Evolutionary conservation across 148 eudicot genomes (phyloP).

Genomic region (Amaranthus palmeri): DNA sequence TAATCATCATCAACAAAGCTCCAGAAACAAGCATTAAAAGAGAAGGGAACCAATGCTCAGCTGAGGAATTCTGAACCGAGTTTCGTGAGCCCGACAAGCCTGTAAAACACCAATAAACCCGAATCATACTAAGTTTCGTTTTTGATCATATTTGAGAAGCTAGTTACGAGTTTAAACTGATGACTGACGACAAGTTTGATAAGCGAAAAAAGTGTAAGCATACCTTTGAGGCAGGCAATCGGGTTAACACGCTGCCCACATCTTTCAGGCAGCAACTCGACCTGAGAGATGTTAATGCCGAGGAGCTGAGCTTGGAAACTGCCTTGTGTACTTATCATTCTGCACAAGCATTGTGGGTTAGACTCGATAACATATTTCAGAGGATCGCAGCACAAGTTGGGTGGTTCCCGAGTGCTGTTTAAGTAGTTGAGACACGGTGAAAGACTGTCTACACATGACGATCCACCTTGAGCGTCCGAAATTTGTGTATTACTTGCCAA

Average conservation of each 20-base stretch:
- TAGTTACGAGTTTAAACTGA: background rate
- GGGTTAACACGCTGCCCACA: conserved; percentile 65
- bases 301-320: conserved; percentile 44
- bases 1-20: conserved; percentile 8
- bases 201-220: background rate
- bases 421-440: conserved; percentile 54
- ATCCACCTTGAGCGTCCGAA: conserved; percentile 12
- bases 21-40: conserved; percentile 1
- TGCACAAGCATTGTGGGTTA: conserved; percentile 55
- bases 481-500: background rate
- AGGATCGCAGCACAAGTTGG: conserved; percentile 56
- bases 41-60: background rate
- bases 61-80: conserved; percentile 18
- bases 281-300: conserved; percentile 47
- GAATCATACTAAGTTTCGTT: background rate
- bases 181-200: background rate
- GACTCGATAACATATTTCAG: conserved; percentile 48
- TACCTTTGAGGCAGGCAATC: conserved; percentile 45
- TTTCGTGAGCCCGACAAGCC: conserved; percentile 18
- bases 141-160: no score
- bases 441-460: conserved; percentile 49
- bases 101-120: background rate
- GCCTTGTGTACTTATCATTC: conserved; percentile 48
- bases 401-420: conserved; percentile 32
- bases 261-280: conserved; percentile 53